Conservation (phyloP, 2,329 filamentous ascomycete species). For the Plenodomus lindquistii region DNA sequence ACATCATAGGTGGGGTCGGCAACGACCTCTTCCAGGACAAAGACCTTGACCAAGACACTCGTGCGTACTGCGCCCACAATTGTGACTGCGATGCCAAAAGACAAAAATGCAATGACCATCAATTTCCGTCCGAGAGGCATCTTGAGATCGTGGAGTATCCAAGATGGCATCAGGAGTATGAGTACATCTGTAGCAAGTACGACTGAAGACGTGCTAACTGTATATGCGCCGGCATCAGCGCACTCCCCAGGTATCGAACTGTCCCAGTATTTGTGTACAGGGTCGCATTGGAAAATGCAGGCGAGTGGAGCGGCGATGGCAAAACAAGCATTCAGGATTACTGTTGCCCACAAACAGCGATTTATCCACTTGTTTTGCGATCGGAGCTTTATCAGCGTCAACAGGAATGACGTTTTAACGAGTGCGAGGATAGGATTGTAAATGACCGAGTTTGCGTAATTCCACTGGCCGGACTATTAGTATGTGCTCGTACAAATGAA, state of each 20-base stretch:
- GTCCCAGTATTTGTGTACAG: conserved; percentile 34
- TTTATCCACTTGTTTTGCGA: conserved; percentile 20
- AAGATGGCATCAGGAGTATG: conserved; percentile 23
- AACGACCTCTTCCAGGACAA: conserved; percentile 5
- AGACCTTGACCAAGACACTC: conserved; percentile 12
- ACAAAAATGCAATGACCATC: conserved; percentile 21
- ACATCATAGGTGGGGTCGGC: conserved; percentile 14
- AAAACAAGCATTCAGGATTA: conserved; percentile 17
- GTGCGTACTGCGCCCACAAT: conserved; percentile 18
- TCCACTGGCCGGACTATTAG: conserved; percentile 11
- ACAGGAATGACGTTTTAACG: conserved; percentile 22
- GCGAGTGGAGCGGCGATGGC: conserved; percentile 17
- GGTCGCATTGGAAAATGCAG: conserved; percentile 33
- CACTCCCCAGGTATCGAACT: conserved; percentile 18
- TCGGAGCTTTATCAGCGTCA: conserved; percentile 21
- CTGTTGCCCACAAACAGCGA: conserved; percentile 14
- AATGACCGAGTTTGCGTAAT: conserved; percentile 17
- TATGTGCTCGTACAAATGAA: background rate
- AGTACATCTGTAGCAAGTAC: conserved; percentile 23
- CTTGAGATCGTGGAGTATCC: conserved; percentile 23
- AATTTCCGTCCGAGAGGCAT: conserved; percentile 19
- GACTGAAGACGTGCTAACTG: conserved; percentile 14
- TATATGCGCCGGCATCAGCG: conserved; percentile 12
- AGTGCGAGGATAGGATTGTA: conserved; percentile 27
- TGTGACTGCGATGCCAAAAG: conserved; percentile 19